Conservation (phyloP, 495 filamentous ascomycete genomes). For the Xylaria longipes region DNA sequence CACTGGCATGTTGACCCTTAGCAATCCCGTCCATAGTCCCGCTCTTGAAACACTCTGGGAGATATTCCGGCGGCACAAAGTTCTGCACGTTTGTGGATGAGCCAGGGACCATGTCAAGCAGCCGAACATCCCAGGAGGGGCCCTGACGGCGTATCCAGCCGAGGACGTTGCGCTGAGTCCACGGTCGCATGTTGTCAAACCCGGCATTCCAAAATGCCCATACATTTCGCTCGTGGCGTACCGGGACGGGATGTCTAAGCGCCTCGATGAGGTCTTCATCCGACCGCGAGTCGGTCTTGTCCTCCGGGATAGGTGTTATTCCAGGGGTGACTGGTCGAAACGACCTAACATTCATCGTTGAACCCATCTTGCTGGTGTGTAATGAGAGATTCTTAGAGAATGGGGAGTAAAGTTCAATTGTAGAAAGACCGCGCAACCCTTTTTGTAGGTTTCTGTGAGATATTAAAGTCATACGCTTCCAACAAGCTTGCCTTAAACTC, state of each 20-base stretch:
- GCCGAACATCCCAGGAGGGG: constrained; percentile 29
- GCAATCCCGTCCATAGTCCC: constrained; percentile 38
- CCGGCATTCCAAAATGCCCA: constrained; percentile 48
- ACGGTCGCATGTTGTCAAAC: constrained; percentile 25
- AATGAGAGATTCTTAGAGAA: neutral
- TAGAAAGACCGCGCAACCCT: too few relatives aligned
- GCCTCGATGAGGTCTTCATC: constrained; percentile 21
- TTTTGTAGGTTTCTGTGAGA: too few relatives aligned
- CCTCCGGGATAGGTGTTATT: constrained; percentile 13
- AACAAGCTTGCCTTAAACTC: too few relatives aligned
- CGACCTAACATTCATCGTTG: neutral
- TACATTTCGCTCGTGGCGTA: constrained; percentile 41
- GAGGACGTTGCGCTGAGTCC: constrained; percentile 40
- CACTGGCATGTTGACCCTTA: constrained; percentile 37
- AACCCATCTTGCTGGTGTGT: neutral
- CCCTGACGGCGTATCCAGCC: constrained; percentile 32
- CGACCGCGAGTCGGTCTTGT: neutral
- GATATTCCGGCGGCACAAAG: constrained; percentile 31
- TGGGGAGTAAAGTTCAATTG: neutral
- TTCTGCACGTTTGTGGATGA: constrained; percentile 25
- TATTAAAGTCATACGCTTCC: too few relatives aligned
- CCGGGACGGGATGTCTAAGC: neutral
- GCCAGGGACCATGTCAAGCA: constrained; percentile 27
- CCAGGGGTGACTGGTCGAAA: constrained; percentile 16
- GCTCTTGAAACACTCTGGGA: constrained; percentile 39